Evolutionary conservation across 441 rosid species (phyloP), one percentile per base, ranked within the genome.

Genomic region (Bocquillonia castaneifolia): DNA sequence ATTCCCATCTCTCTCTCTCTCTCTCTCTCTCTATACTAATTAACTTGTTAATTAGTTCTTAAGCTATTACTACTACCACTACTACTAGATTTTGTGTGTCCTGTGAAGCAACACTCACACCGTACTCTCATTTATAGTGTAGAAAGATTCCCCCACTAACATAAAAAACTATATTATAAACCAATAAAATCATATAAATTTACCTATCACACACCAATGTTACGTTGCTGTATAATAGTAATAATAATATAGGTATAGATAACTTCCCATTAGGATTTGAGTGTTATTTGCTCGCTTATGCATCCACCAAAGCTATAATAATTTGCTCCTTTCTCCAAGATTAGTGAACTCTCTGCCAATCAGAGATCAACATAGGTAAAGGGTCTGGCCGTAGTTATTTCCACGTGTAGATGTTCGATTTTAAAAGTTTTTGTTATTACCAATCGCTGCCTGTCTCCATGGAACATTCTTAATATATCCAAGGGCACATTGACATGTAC

Each of bases 361-460:
- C 10, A 60, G 67, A 56, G 64, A 64, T 44, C 26, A 59, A 32
- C 74, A 63, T 26, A 32, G 31, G 44, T 28, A 23, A 31, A 10
- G 23, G 51, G 22, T 7, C 28, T 47, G 18, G 31, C 44, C 48
- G 1, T 28, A 34, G 36, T 17, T 61, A 50, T 40, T 63, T 75
- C 78, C 78, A 68, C 71, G 72, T 53, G 72, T 72, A 39, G 69
- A 45, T 18, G 23, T 66, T 69, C 48, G 56, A 59, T 73, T 59
- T 48, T n/a, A n/a, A 15, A 55, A 10, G 4, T 36, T 20, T 56
- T 37, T 29, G 22, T 10, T 37, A 2, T 42, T 28, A 20, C 71
- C 74, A 64, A 25, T 55, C 5, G 45, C 6, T 54, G 8, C 40
- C 31, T 67, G 25, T 54, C n/a, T n/a, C n/a, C n/a, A 36, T 36